A percentile compares a stretch with the other conserved stretches of the same genome.
phyloP scores from a whole-genome alignment of 495 filamentous ascomycete species.

The Glonium stellatum region DNA sequence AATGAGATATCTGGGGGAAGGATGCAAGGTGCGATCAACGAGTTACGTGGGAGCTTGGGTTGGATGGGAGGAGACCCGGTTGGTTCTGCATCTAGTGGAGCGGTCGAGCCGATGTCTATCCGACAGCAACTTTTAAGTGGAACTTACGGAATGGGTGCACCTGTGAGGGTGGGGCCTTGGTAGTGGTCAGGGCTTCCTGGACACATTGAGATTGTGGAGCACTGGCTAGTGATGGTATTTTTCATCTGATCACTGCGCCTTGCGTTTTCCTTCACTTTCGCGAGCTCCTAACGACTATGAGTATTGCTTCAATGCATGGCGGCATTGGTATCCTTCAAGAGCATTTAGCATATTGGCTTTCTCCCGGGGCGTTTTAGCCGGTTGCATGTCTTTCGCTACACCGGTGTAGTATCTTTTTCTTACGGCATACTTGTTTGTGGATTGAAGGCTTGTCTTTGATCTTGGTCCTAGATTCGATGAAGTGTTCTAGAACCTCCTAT shows the following conservation, averaged over 20 bases:
- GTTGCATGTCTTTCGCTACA: not conserved
- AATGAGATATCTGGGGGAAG: constrained; percentile 80
- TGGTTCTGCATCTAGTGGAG: constrained; percentile 30
- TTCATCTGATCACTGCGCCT: not conserved
- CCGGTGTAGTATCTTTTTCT: constrained; percentile 10
- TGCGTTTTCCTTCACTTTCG: not conserved
- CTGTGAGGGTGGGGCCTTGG: constrained; percentile 70
- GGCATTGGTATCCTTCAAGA: constrained; percentile 1
- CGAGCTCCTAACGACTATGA: constrained; percentile 12
- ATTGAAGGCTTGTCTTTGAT: not conserved
- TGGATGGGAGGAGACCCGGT: constrained; percentile 61
- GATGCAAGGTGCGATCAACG: constrained; percentile 71
- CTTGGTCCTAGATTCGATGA: not conserved
- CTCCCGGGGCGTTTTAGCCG: constrained; percentile 1
- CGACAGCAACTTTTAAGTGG: constrained; percentile 73
- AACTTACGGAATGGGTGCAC: constrained; percentile 58
- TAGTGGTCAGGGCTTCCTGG: constrained; percentile 29
- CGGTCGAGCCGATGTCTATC: constrained; percentile 55
- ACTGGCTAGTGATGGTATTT: not conserved
- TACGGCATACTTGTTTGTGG: not conserved
- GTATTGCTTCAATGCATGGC: constrained; percentile 24
- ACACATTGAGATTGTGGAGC: not conserved
- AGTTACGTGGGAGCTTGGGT: constrained; percentile 63
- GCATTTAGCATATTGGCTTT: not conserved
- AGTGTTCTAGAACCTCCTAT: not conserved